Conservation (phyloP, 345 rosid genomes). For the Conringia planisiliqua region DNA sequence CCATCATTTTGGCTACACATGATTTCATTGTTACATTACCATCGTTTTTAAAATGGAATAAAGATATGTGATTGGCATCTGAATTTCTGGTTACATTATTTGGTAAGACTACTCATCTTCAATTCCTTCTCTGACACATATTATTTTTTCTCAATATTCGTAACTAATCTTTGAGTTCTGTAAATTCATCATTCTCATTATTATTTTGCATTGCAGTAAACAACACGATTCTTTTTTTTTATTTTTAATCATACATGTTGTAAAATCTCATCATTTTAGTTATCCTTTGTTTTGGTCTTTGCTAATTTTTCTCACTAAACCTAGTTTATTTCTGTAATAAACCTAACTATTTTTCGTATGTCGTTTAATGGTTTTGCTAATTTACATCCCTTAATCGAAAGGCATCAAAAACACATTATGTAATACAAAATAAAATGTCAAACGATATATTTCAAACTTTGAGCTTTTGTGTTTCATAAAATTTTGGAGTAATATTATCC, state of each 20-base stretch:
- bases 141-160: background rate
- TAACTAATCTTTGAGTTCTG: conserved; percentile 5
- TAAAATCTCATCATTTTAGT: background rate
- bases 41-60: background rate
- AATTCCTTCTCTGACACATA: conserved; percentile 8
- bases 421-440: background rate
- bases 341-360: background rate
- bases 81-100: conserved; percentile 28
- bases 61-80: conserved; percentile 31
- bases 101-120: conserved; percentile 26
- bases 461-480: too few species aligned
- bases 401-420: background rate
- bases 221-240: background rate
- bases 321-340: background rate
- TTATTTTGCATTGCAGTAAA: background rate
- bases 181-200: background rate
- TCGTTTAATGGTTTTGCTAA: background rate
- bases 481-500: too few species aligned
- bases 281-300: background rate
- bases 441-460: background rate
- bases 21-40: conserved; percentile 21
- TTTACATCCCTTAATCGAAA: background rate
- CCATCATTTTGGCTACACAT: conserved; percentile 20
- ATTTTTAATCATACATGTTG: background rate
- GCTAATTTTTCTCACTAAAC: background rate